Base-by-base conservation (phyloP, 2,329 filamentous ascomycete genomes). In the Penicillium sp. region DNA sequence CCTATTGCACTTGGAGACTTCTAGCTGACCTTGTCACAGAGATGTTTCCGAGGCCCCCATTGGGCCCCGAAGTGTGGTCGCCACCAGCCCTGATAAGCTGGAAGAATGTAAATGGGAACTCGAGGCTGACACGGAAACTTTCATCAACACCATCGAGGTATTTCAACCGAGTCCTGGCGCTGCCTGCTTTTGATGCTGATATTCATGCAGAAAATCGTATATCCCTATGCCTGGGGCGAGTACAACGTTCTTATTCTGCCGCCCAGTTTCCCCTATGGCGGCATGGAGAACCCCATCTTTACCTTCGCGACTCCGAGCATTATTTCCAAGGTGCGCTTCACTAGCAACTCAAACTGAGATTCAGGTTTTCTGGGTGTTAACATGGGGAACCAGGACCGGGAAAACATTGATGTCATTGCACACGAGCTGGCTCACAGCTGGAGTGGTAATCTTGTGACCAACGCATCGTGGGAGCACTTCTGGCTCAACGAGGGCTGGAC, bases 251-350 rank as follows among this genome's bases (percentile, higher is more conserved):
- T 97, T 21, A 87, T 96, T 4, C 78, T 97, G 29, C 93, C 93
- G 4, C 89, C 90, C 0, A 93, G 88, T 62, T 97, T 95, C 70
- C 90, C 90, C 0, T 95, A 94, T 64, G 90, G 90, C 65, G 88
- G 87, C 73, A 75, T 75, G 81, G 91, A 95, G 72, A 96, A 96
- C 69, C 92, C 92, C 0, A 85, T 96, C 48, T 96, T 89, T 75
- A 97, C 94, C 0, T 97, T 95, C 70, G 93, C 92, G 1, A 97
- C 94, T 1, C 93, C 93, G 2, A 95, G 91, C 33, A 88, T 97
- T 62, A 91, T 99, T 67, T 94, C 88, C 52, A 93, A 93, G 44
- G 82, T 73, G 61, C 42, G 33, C 24, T 24, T 8, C 5, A 5
- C 28, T 2, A 44, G 8, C 23, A 41, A 15, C 23, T 33, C 26